Conservation (phyloP, 208 protist genomes). For the Lotmaria passim region DNA sequence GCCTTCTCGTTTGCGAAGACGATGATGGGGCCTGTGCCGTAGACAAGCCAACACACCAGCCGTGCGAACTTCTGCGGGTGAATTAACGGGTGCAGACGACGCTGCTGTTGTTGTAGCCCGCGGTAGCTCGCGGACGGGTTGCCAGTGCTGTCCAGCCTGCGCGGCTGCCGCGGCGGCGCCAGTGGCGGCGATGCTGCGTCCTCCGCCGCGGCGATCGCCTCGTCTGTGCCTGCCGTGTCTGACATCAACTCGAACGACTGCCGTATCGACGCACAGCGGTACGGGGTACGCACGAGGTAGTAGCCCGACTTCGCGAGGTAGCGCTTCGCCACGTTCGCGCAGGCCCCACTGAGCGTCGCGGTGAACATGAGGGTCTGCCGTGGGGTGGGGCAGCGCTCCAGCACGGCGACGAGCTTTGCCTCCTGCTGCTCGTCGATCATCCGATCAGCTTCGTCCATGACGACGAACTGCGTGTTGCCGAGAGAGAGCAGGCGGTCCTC, state of each 20-base stretch:
- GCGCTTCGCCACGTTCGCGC: constrained; percentile 58
- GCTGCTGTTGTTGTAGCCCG: constrained; percentile 19
- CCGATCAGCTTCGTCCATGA: constrained; percentile 98
- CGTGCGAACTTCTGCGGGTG: constrained; percentile 80
- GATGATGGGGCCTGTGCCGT: constrained; percentile 58
- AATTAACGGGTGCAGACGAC: constrained; percentile 40
- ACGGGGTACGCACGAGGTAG: constrained; percentile 66
- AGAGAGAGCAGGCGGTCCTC: constrained; percentile 70
- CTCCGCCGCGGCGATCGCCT: background rate
- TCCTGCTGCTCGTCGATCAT: constrained; percentile 94
- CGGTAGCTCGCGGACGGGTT: background rate
- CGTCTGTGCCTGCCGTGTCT: background rate
- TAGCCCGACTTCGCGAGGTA: constrained; percentile 73
- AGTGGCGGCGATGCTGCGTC: background rate
- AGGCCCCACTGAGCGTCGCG: constrained; percentile 92
- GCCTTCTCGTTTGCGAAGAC: constrained; percentile 82
- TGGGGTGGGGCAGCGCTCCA: constrained; percentile 78
- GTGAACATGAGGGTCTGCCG: constrained; percentile 96
- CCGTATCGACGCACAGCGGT: constrained; percentile 64
- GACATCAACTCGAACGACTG: constrained; percentile 81
- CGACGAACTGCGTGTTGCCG: constrained; percentile 75
- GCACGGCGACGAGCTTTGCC: constrained; percentile 89
- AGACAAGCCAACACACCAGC: constrained; percentile 72
- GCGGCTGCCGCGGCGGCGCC: constrained; percentile 10
- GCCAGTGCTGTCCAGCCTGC: background rate